These are phyloP conservation scores for Ogataea haglerorum DNA, from an alignment of 805 yeast genomes.

Conservation along the genomic window DNA sequence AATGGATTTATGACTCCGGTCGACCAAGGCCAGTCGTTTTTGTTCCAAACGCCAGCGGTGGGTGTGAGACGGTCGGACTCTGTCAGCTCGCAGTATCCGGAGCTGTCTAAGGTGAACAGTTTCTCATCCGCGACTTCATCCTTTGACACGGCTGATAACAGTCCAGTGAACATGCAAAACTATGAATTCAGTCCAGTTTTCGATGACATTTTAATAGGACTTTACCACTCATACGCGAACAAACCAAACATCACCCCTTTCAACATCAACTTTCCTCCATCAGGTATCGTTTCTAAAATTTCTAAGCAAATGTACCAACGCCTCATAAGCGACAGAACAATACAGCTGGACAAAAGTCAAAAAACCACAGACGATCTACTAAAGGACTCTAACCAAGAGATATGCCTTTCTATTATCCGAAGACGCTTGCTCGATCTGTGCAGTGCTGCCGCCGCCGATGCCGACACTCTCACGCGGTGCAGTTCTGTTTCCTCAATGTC, in stretches of 20 bases:
- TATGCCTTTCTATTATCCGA: conserved; percentile 31
- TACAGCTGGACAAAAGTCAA: conserved; percentile 26
- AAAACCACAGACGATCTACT: conserved; percentile 29
- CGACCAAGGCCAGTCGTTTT: conserved; percentile 21
- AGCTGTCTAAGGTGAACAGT: conserved; percentile 24
- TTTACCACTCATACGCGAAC: conserved; percentile 46
- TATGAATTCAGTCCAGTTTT: conserved; percentile 37
- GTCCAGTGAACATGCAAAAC: conserved; percentile 22
- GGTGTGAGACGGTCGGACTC: conserved; percentile 19
- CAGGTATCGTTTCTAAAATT: conserved; percentile 59
- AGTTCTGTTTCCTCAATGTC: conserved; percentile 22
- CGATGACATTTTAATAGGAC: conserved; percentile 43
- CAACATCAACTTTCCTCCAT: conserved; percentile 61
- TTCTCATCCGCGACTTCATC: conserved; percentile 23
- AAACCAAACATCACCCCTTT: conserved; percentile 69
- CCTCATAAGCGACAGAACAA: conserved; percentile 15
- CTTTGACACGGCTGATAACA: conserved; percentile 12
- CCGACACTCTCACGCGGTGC: conserved; percentile 26
- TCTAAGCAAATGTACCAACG: conserved; percentile 49
- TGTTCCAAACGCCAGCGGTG: conserved; percentile 24
- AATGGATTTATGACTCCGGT: conserved; percentile 24
- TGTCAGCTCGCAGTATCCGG: conserved; percentile 18
- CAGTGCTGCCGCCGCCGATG: conserved; percentile 22
- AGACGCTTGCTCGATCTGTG: conserved; percentile 33
- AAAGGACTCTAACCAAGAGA: conserved; percentile 21